These are phyloP conservation scores for Boechera divaricarpa DNA, from an alignment of 345 rosid species.

Conservation along the genomic window DNA sequence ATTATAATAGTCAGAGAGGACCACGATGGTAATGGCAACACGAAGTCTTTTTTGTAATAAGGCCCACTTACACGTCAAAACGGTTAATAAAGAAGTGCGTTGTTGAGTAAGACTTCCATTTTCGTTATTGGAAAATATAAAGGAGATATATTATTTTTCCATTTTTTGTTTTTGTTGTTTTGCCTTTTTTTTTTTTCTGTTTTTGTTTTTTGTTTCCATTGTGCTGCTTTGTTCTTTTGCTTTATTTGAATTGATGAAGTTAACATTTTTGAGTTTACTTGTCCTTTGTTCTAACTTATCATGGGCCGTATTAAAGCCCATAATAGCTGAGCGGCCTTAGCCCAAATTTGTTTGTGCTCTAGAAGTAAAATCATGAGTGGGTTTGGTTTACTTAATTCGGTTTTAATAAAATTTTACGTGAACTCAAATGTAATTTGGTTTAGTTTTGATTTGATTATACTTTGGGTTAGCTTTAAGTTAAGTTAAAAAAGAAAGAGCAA, in stretches of 20 bases:
- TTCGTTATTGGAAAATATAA: slow-evolving; percentile 8
- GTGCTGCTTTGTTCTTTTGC: not conserved
- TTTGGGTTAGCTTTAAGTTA: no score
- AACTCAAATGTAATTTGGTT: not conserved
- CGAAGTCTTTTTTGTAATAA: slow-evolving; percentile 7
- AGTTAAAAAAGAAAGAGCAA: no score
- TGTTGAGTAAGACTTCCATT: slow-evolving; percentile 49
- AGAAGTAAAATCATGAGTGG: not conserved
- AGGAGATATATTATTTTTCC: not conserved
- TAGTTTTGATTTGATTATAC: not conserved
- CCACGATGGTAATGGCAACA: slow-evolving; percentile 24
- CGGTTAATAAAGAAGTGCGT: slow-evolving; percentile 43
- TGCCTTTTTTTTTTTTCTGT: not conserved
- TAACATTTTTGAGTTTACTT: slow-evolving; percentile 25
- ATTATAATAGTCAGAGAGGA: not conserved
- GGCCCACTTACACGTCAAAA: slow-evolving; percentile 37
- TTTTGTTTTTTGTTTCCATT: not conserved
- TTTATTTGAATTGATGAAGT: not conserved
- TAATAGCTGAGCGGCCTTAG: not conserved
- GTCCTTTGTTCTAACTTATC: not conserved
- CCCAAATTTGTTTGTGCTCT: not conserved
- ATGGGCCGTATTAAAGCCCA: slow-evolving; percentile 12
- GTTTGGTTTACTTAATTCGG: not conserved
- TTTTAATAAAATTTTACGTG: no score
- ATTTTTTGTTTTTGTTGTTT: not conserved